Conservation (phyloP, 2,329 filamentous ascomycete species). For the Pezicula radicicola region DNA sequence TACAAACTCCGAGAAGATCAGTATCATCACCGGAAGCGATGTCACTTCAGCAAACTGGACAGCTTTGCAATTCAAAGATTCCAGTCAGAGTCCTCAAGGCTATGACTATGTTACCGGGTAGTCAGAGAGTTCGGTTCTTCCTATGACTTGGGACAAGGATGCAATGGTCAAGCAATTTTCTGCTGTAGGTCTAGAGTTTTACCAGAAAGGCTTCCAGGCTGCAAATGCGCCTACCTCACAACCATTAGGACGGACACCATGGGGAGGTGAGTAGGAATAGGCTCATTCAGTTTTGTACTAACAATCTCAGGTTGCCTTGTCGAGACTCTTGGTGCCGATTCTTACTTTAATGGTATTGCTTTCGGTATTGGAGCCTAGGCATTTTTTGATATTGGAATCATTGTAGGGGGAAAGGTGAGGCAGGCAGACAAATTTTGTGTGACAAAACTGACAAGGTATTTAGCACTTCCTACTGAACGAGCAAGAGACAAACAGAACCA, state of each 20-base stretch:
- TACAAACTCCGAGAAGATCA: constrained; percentile 39
- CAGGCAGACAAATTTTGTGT: background rate
- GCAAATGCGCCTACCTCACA: constrained; percentile 10
- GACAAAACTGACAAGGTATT: background rate
- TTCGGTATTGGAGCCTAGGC: constrained; percentile 12
- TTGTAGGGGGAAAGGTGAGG: constrained; percentile 9
- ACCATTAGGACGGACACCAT: constrained; percentile 15
- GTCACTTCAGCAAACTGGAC: constrained; percentile 14
- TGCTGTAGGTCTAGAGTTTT: constrained; percentile 12
- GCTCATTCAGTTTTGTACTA: background rate
- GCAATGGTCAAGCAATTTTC: constrained; percentile 11
- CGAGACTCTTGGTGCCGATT: constrained; percentile 12
- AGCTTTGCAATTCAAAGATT: constrained; percentile 10
- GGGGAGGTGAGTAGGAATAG: constrained; percentile 1
- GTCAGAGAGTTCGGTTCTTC: constrained; percentile 7
- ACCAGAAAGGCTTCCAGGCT: constrained; percentile 12
- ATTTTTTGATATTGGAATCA: constrained; percentile 11
- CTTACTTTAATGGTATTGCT: constrained; percentile 17
- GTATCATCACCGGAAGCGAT: constrained; percentile 30
- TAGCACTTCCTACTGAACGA: constrained; percentile 28
- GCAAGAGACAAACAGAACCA: constrained; percentile 14
- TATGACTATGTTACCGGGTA: constrained; percentile 16
- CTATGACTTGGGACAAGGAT: constrained; percentile 12
- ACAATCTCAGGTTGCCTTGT: constrained; percentile 8
- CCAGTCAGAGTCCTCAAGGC: constrained; percentile 10